phyloP scores from a whole-genome alignment of 495 filamentous ascomycete species.

The Aspergillus sclerotiicarbonarius region DNA sequence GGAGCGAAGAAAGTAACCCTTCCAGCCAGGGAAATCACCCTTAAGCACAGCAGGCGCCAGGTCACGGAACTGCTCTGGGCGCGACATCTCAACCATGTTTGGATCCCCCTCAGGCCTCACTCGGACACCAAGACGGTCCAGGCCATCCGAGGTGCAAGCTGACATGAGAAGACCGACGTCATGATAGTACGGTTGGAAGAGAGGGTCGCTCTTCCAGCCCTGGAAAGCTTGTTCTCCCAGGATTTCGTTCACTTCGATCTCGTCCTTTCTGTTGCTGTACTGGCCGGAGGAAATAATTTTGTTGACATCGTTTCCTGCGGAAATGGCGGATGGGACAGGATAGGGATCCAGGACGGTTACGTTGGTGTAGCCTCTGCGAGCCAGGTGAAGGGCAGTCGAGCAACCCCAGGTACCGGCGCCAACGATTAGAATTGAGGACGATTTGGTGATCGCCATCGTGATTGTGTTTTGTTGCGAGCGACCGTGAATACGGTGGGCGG shows the following conservation, averaged over 20 bases:
- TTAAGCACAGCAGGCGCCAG: slow-evolving; percentile 53
- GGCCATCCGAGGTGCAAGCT: slow-evolving; percentile 33
- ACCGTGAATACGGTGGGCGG: slow-evolving; percentile 40
- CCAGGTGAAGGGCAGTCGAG: slow-evolving; percentile 50
- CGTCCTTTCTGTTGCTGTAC: slow-evolving; percentile 22
- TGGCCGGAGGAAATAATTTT: slow-evolving; percentile 42
- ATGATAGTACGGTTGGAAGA: slow-evolving; percentile 51
- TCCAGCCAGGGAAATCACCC: slow-evolving; percentile 50
- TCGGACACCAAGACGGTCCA: slow-evolving; percentile 32
- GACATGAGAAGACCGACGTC: slow-evolving; percentile 47
- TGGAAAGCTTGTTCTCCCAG: slow-evolving; percentile 34
- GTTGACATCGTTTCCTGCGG: slow-evolving; percentile 57
- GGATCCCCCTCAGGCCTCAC: slow-evolving; percentile 30
- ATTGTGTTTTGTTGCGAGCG: slow-evolving; percentile 39
- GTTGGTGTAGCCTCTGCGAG: slow-evolving; percentile 45
- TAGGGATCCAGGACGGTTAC: slow-evolving; percentile 49
- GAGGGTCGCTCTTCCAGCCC: slow-evolving; percentile 47
- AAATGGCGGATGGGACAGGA: slow-evolving; percentile 46
- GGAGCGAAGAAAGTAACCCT: slow-evolving; percentile 41
- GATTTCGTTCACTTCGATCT: slow-evolving; percentile 29
- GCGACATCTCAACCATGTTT: slow-evolving; percentile 25
- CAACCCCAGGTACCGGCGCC: slow-evolving; percentile 54
- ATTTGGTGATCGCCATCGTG: slow-evolving; percentile 10
- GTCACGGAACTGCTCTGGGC: slow-evolving; percentile 43
- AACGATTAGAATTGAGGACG: slow-evolving; percentile 38